A percentile compares a stretch with the other conserved stretches of the same genome.
Conservation (phyloP, 352 stramenopile species). For the Phytophthora tubulina region DNA sequence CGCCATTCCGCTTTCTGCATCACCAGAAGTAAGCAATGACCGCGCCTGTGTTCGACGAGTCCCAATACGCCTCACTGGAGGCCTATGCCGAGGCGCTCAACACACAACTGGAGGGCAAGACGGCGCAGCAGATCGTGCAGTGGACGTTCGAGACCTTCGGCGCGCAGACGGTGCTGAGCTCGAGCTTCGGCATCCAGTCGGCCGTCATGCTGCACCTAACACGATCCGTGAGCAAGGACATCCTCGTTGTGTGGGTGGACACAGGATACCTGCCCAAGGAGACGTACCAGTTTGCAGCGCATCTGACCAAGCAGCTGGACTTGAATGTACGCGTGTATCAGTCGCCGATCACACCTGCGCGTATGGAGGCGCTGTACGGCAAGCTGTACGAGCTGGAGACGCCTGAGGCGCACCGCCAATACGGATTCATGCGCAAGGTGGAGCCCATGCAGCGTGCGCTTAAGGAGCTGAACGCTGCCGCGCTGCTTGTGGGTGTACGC, state of each 20-base stretch:
- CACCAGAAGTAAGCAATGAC: constrained; percentile 28
- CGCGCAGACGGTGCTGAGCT: constrained; percentile 71
- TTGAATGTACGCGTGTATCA: constrained; percentile 86
- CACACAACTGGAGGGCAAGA: constrained; percentile 59
- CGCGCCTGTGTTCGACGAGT: constrained; percentile 48
- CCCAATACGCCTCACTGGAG: constrained; percentile 67
- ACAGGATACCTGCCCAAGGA: constrained; percentile 86
- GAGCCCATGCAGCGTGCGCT: constrained; percentile 87
- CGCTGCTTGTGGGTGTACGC: constrained; percentile 84
- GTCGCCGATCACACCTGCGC: constrained; percentile 73
- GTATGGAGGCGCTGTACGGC: constrained; percentile 90
- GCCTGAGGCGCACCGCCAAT: constrained; percentile 77
- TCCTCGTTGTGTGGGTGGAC: constrained; percentile 87
- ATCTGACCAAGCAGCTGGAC: constrained; percentile 66
- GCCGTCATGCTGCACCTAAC: constrained; percentile 87
- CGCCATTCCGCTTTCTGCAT: constrained; percentile 30
- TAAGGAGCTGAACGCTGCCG: constrained; percentile 62
- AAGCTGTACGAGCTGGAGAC: constrained; percentile 83
- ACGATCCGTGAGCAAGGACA: constrained; percentile 52
- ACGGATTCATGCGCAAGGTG: constrained; percentile 87
- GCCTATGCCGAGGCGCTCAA: constrained; percentile 76
- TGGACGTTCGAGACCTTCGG: constrained; percentile 84
- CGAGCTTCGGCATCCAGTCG: constrained; percentile 90
- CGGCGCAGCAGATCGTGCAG: constrained; percentile 67
- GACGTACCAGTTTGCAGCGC: constrained; percentile 86